Base-by-base conservation (phyloP, 371 early-diverging fungal genomes). In the Apophysomyces variabilis region DNA sequence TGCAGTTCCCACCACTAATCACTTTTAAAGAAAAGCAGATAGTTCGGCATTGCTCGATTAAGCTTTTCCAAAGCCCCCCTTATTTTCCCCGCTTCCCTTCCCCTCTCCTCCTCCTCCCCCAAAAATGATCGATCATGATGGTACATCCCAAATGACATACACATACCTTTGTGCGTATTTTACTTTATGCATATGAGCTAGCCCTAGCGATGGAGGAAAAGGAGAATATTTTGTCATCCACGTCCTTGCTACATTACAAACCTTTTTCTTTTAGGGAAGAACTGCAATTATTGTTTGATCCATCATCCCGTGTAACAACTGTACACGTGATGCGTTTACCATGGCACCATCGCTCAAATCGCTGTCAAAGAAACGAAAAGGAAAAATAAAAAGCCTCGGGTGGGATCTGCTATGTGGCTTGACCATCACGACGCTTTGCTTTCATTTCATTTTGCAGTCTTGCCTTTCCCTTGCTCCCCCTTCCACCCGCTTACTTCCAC, bases 251-350 rank as follows among this genome's bases (percentile, higher is more conserved):
- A 41, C 41, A 1, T 41, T 41, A 5, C 41, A 11, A 1, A 41
- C 0, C 41, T 1, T 13, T 13, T 41, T 13, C 8, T 5, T 11
- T 41, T 11, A 13, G 41, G 13, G 13, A 41, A 41, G 41, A 41
- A 41, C 1, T 41, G 41, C 41, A 50, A 50, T 50, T 21, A 21
- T 18, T 50, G 54, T 50, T 50, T 50, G 54, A 50, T 50, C 54
- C 54, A 50, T 9, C 21, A 9, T 18, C 16, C 21, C 21, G 54
- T 50, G 54, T 50, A 50, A 50, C 54, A 50, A 41, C 0, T 50
- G 16, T 18, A 21, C 54, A 50, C 21, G 54, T 50, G 54, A 50
- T 50, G 21, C 32, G 9, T 26, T 50, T 21, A 9, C 54, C 16
- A 21, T 50, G 54, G 21, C 21, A 21, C 21, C 54, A 7, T 11